phyloP scores from a whole-genome alignment of 345 rosid species.

The Rubroshorea leprosula region DNA sequence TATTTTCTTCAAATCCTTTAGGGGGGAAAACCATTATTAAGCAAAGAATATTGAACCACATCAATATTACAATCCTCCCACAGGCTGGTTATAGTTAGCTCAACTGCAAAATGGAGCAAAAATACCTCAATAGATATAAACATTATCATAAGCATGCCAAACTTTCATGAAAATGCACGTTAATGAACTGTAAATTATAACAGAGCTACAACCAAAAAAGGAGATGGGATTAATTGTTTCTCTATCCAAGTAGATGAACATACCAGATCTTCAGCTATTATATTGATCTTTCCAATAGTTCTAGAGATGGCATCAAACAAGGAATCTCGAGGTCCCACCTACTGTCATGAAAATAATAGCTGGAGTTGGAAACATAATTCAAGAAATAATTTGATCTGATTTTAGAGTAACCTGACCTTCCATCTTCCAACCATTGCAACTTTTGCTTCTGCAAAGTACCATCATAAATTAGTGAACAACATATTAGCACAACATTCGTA shows the following conservation, averaged over 20 bases:
- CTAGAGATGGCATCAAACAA: constrained; percentile 69
- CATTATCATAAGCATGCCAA: no score
- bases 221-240: not conserved
- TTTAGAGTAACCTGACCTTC: constrained; percentile 48
- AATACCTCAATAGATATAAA: no score
- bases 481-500: constrained; percentile 6
- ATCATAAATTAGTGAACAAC: constrained; percentile 14
- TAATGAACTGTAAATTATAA: no score
- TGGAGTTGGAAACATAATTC: constrained; percentile 18
- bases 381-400: constrained; percentile 14
- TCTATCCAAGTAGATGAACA: constrained; percentile 22
- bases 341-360: constrained; percentile 38
- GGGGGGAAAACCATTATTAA: no score
- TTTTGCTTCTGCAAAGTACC: constrained; percentile 57
- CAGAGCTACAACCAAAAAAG: no score
- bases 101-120: no score
- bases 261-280: constrained; percentile 96
- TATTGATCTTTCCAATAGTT: constrained; percentile 64
- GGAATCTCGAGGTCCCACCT: constrained; percentile 95
- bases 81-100: no score
- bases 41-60: no score
- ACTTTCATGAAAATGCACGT: no score
- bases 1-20: no score
- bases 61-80: no score
- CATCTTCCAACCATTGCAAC: constrained; percentile 77